Conservation (phyloP, 2,329 filamentous ascomycete genomes). For the Hypomyces perniciosus region DNA sequence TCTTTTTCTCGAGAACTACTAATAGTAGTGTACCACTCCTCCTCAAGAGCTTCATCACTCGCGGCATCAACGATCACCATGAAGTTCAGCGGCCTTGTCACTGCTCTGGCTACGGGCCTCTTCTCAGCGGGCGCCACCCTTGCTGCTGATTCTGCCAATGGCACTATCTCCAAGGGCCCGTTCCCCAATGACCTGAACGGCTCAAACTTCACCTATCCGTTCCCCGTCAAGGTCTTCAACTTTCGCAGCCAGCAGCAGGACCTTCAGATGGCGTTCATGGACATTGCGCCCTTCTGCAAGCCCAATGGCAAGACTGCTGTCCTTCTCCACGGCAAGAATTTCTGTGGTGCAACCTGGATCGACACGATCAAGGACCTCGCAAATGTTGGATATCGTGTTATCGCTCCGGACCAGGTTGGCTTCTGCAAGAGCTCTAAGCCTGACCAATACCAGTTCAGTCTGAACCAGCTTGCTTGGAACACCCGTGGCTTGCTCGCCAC, state of each 20-base stretch:
- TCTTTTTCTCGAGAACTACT: not conserved
- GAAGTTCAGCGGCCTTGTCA: conserved; percentile 19
- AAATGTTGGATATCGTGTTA: conserved; percentile 42
- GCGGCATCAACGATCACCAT: conserved; percentile 13
- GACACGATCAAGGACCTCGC: conserved; percentile 38
- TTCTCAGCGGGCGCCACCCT: conserved; percentile 15
- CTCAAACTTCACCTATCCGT: conserved; percentile 48
- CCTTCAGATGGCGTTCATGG: conserved; percentile 53
- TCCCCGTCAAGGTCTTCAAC: conserved; percentile 41
- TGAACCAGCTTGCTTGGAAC: conserved; percentile 46
- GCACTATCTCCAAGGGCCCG: conserved; percentile 30
- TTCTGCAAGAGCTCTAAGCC: conserved; percentile 54
- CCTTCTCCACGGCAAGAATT: conserved; percentile 51
- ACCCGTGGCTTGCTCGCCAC: conserved; percentile 41
- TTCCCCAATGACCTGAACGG: conserved; percentile 39
- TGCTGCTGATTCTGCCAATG: conserved; percentile 21
- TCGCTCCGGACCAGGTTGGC: conserved; percentile 49
- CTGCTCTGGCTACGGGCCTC: conserved; percentile 15
- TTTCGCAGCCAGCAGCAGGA: conserved; percentile 42
- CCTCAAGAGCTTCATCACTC: not conserved
- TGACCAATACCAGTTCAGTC: conserved; percentile 43
- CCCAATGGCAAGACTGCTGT: conserved; percentile 38
- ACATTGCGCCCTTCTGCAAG: conserved; percentile 33
- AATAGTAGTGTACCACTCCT: not conserved
- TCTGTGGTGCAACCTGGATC: conserved; percentile 49